phyloP scores from a whole-genome alignment of 202 grass and related monocot species.

The Eragrostis tef region DNA sequence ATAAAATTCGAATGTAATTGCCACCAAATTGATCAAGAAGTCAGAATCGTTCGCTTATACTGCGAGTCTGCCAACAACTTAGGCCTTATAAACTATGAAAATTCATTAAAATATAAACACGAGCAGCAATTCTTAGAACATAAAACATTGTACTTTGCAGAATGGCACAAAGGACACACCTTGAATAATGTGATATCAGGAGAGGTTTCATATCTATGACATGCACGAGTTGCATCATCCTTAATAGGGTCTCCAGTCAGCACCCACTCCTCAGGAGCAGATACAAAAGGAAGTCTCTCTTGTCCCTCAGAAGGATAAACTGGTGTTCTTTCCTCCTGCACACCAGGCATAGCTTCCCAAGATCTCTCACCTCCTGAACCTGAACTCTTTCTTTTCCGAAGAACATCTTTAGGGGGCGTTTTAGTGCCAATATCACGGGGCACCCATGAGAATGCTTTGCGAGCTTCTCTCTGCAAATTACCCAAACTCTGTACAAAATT shows the following conservation, averaged over 20 bases:
- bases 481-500: slow-evolving; percentile 84
- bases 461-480: slow-evolving; percentile 86
- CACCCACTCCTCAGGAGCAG: slow-evolving; percentile 90
- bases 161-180: slow-evolving; percentile 47
- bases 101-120: slow-evolving; percentile 23
- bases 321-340: slow-evolving; percentile 64
- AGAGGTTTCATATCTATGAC: slow-evolving; percentile 90
- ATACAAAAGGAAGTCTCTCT: slow-evolving; percentile 79
- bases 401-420: slow-evolving; percentile 60
- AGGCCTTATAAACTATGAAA: slow-evolving; percentile 13
- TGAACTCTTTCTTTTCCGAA: slow-evolving; percentile 77
- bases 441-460: slow-evolving; percentile 86
- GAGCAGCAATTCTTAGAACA: slow-evolving; percentile 18
- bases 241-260: slow-evolving; percentile 78
- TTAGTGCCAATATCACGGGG: slow-evolving; percentile 69
- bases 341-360: slow-evolving; percentile 63
- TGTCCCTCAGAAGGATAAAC: slow-evolving; percentile 67
- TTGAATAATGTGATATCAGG: slow-evolving; percentile 97
- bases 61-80: slow-evolving; percentile 19
- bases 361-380: slow-evolving; percentile 73
- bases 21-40: slow-evolving; percentile 20
- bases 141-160: slow-evolving; percentile 28
- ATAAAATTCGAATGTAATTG: neutral
- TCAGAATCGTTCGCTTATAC: slow-evolving; percentile 15
- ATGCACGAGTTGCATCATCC: slow-evolving; percentile 72